A percentile compares a stretch with the other conserved stretches of the same genome.
These are phyloP conservation scores for Sporothrix pseudoabietina DNA, from an alignment of 2,329 filamentous ascomycete genomes.

Conservation along the genomic window DNA sequence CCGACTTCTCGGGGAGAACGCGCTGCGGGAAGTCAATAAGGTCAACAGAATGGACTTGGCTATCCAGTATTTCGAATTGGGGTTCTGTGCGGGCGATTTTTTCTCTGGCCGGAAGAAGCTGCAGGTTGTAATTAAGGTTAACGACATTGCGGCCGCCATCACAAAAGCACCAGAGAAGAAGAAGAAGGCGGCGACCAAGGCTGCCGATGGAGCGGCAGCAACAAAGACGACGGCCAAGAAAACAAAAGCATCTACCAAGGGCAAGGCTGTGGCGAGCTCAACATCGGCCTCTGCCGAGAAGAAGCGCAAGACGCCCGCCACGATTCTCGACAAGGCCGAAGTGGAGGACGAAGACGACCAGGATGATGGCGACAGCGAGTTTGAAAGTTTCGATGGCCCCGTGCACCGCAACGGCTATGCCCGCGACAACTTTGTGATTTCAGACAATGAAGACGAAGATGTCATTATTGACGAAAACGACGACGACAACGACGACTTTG, in stretches of 20 bases:
- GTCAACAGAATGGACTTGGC: slow-evolving; percentile 68
- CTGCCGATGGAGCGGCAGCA: background rate
- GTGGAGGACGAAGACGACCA: slow-evolving; percentile 36
- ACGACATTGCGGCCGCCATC: slow-evolving; percentile 32
- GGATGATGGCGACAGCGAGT: slow-evolving; percentile 45
- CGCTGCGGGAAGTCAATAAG: slow-evolving; percentile 69
- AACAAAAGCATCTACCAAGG: slow-evolving; percentile 4
- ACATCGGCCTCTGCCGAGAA: slow-evolving; percentile 34
- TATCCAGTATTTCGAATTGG: slow-evolving; percentile 67
- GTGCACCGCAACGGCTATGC: slow-evolving; percentile 50
- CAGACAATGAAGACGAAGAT: slow-evolving; percentile 40
- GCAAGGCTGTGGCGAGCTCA: slow-evolving; percentile 38
- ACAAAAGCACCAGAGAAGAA: slow-evolving; percentile 1
- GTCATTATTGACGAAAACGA: slow-evolving; percentile 42
- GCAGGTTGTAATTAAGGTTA: slow-evolving; percentile 45
- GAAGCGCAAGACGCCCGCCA: slow-evolving; percentile 29
- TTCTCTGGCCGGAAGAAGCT: slow-evolving; percentile 51
- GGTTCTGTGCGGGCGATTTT: slow-evolving; percentile 48
- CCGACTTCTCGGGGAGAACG: slow-evolving; percentile 71
- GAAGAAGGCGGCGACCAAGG: slow-evolving; percentile 1
- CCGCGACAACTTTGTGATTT: slow-evolving; percentile 48
- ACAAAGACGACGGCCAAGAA: slow-evolving; percentile 20
- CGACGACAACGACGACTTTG: slow-evolving; percentile 46
- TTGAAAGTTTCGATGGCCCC: slow-evolving; percentile 43
- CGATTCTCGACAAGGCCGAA: slow-evolving; percentile 42